A percentile compares a stretch with the other conserved stretches of the same genome.
Evolutionary conservation across 1,284 basidiomycete species (phyloP).

Genomic region (Malassezia yamatoensis): DNA sequence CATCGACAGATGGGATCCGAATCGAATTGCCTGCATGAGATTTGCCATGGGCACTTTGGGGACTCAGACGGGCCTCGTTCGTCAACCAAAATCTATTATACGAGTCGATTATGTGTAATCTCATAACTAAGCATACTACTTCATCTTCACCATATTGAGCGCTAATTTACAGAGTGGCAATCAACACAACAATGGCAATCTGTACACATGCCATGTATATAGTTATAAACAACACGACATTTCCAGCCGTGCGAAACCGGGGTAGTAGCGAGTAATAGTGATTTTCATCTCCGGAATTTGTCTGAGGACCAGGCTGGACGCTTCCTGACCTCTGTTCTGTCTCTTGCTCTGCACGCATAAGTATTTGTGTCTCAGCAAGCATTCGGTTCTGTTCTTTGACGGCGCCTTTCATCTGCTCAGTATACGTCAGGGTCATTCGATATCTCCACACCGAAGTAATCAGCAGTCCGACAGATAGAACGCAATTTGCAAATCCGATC

Average conservation of each 20-base stretch:
- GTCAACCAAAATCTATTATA: too few relatives aligned
- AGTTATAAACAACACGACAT: constrained; percentile 2
- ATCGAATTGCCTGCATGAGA: too few relatives aligned
- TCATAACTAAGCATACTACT: too few relatives aligned
- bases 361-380: too few relatives aligned
- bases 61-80: too few relatives aligned
- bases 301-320: background rate
- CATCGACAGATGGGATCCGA: too few relatives aligned
- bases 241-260: constrained; percentile 10
- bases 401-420: background rate
- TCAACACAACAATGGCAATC: constrained; percentile 8
- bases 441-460: constrained; percentile 8
- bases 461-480: constrained; percentile 11
- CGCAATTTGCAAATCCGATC: constrained; percentile 13
- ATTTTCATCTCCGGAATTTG: background rate
- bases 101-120: too few relatives aligned
- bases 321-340: background rate
- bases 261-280: constrained; percentile 6
- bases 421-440: constrained; percentile 14
- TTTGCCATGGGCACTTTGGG: too few relatives aligned
- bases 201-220: background rate
- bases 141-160: too few relatives aligned
- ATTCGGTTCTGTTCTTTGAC: background rate
- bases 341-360: background rate
- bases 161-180: background rate